Conservation (phyloP, 805 yeast species). For the Kodamaea kaohsiungensis region DNA sequence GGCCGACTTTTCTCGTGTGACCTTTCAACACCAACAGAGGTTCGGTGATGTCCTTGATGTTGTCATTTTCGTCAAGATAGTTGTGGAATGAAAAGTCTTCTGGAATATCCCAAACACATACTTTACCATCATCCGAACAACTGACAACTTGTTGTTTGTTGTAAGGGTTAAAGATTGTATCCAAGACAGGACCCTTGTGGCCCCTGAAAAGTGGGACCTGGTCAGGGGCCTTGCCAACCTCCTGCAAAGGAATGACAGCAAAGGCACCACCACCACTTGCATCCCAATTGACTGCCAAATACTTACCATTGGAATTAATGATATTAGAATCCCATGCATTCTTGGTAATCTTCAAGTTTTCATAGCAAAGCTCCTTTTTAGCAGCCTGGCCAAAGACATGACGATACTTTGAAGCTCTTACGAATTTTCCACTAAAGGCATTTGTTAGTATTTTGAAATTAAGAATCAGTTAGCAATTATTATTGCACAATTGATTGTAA, state of each 20-base stretch:
- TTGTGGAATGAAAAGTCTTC: conserved; percentile 71
- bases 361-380: conserved; percentile 70
- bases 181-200: conserved; percentile 92
- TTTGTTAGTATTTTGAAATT: conserved; percentile 13
- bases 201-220: conserved; percentile 92
- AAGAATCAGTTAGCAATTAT: too few species aligned
- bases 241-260: conserved; percentile 84
- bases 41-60: conserved; percentile 58
- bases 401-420: conserved; percentile 94
- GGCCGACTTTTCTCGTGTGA: conserved; percentile 94
- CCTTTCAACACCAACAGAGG: conserved; percentile 76
- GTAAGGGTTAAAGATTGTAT: conserved; percentile 95
- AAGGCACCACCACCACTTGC: conserved; percentile 98
- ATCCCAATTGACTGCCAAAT: conserved; percentile 86
- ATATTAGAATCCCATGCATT: conserved; percentile 97
- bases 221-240: conserved; percentile 92
- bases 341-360: conserved; percentile 74
- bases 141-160: conserved; percentile 53
- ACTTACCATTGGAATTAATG: conserved; percentile 83
- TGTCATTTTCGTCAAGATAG: conserved; percentile 53
- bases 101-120: conserved; percentile 88
- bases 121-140: conserved; percentile 44
- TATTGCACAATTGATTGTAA: conserved; percentile 1
- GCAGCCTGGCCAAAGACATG: conserved; percentile 91
- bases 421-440: conserved; percentile 72